These are phyloP conservation scores for Afroboletus lepidellus DNA, from an alignment of 1,284 basidiomycete genomes.

Conservation along the genomic window DNA sequence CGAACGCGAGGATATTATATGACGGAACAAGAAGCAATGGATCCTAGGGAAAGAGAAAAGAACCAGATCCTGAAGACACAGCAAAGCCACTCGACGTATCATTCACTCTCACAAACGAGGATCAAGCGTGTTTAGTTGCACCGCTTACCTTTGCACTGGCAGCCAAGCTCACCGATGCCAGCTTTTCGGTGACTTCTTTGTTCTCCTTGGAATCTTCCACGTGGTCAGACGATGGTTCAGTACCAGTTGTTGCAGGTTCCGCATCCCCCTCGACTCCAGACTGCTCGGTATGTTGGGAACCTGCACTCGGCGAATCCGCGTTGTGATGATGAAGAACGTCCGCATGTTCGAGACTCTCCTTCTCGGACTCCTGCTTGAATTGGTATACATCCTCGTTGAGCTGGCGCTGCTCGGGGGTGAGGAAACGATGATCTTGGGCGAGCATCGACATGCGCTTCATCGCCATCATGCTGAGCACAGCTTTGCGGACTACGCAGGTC, in stretches of 20 bases:
- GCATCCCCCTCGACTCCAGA: constrained; percentile 27
- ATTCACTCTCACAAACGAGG: background rate
- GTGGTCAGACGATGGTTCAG: constrained; percentile 4
- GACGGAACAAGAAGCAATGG: background rate
- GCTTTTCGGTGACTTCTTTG: constrained; percentile 31
- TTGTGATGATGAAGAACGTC: constrained; percentile 53
- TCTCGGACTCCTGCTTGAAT: constrained; percentile 82
- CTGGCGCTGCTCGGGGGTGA: constrained; percentile 46
- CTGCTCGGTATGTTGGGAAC: constrained; percentile 14
- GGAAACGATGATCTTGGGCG: constrained; percentile 20
- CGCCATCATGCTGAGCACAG: constrained; percentile 82
- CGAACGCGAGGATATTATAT: constrained; percentile 5
- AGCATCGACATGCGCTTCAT: constrained; percentile 74
- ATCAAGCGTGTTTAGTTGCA: constrained; percentile 17
- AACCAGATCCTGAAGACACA: background rate
- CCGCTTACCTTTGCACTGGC: constrained; percentile 35
- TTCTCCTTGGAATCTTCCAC: constrained; percentile 14
- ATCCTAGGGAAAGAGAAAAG: constrained; percentile 3
- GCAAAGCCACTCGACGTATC: background rate
- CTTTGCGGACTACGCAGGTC: constrained; percentile 69
- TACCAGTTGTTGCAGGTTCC: background rate
- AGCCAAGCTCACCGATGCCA: constrained; percentile 27
- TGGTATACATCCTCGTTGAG: constrained; percentile 64
- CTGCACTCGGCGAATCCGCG: constrained; percentile 28
- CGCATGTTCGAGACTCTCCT: constrained; percentile 41